Evolutionary conservation across 441 rosid species (phyloP), one percentile per base, ranked within the genome.

Genomic region (Melastoma candidum): DNA sequence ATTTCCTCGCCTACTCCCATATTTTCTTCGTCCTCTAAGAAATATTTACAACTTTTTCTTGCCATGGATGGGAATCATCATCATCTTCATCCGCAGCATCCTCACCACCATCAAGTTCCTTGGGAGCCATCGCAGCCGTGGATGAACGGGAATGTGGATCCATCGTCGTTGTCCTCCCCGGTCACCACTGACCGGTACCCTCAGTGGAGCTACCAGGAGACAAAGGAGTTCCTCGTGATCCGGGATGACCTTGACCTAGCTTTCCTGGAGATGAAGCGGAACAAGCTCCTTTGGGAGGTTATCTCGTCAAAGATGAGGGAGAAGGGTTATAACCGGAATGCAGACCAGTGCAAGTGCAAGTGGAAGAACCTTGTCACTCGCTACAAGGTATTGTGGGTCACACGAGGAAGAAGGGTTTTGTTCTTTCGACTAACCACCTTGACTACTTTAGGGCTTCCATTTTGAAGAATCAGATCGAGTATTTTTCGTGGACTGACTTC

Each of bases 341-440:
- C 96, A 26, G 98, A 87, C 53, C 98, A 92, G 96, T 92, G 98
- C 83, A 92, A 92, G 77, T 92, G 96, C 84, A 92, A 92, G 76
- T 92, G 98, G 98, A 92, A 92, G 59, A 92, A 92, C 70, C 95
- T 92, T 36, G 90, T 87, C 49, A 92, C 95, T 47, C 92, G 98
- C 51, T 87, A 80, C 54, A 92, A 87, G 95, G 98, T 87, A 57
- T 17, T 17, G 22, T 43, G 2, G 1, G 22, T 44, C 45, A 2
- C 41, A 32, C 22, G 22, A 17, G 22, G 22, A 17, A 17, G 32
- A 14, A 29, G 22, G 22, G 22, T 17, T 17, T 17, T 17, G 22
- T 17, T 17, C 22, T 17, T 17, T 17, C 22, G 41, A 32, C 41
- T 4, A 8, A 32, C 3, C 5, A 32, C 41, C 41, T 32, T 32